Conservation (phyloP, 371 early-diverging fungal species). For the Mucor plumbeus region DNA sequence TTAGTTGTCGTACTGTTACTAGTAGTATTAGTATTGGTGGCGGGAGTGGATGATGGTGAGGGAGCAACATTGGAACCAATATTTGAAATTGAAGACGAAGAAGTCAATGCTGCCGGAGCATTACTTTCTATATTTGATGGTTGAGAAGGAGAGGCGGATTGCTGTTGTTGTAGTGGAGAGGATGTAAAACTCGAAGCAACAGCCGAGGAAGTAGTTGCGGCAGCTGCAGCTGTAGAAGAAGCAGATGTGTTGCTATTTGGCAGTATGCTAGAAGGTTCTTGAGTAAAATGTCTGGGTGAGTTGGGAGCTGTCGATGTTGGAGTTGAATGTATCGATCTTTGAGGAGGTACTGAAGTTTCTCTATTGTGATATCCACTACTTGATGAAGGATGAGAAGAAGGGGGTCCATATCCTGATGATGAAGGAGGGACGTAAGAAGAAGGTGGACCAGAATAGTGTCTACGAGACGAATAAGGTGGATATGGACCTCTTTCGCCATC, state of each 20-base stretch:
- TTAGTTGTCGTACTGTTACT: background rate
- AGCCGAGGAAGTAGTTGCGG: background rate
- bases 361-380: constrained; percentile 16
- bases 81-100: background rate
- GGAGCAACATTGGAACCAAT: background rate
- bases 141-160: background rate
- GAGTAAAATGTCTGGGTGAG: constrained; percentile 19
- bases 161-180: background rate
- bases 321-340: constrained; percentile 26
- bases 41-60: background rate
- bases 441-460: constrained; percentile 29
- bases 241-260: background rate
- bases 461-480: constrained; percentile 28
- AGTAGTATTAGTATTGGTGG: constrained; percentile 3
- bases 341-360: constrained; percentile 18
- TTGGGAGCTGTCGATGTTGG: constrained; percentile 30
- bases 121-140: background rate
- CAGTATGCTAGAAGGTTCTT: background rate
- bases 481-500: constrained; percentile 12
- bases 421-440: constrained; percentile 10
- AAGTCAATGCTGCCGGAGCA: background rate
- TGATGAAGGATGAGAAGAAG: background rate
- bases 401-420: constrained; percentile 7
- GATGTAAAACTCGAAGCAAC: background rate
- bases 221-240: background rate